Evolutionary conservation across 1,284 basidiomycete genomes (phyloP), one percentile per base, ranked within the genome.

Genomic region (Ustilago sp.): DNA sequence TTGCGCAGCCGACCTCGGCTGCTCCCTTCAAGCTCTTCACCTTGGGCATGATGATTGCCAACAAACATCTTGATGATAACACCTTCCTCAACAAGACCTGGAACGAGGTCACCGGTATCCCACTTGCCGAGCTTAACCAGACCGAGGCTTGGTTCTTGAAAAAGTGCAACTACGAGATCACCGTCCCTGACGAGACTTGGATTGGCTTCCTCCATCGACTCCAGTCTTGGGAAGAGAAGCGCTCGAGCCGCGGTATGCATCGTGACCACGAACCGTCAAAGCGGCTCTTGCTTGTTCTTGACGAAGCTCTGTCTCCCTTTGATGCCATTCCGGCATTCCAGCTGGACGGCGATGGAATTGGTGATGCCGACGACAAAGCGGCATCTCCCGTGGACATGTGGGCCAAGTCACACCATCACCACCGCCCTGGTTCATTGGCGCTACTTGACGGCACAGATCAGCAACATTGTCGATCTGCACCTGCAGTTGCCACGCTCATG

Each of bases 21-120:
- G 81, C 77, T 36, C 77, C 83, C 0, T 85, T 85, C 77, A 85
- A 85, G 75, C 69, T 85, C 15, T 79, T 85, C 47, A 82, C 82
- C 2, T 55, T 74, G 17, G 82, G 84, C 56, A 74, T 81, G 68
- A 85, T 85, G 84, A 81, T 85, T n/a, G 81, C 83, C 58, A 85
- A 85, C 75, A 85, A 85, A 74, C 82, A 84, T 54, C 55, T 85
- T n/a, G 84, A 85, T 54, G 84, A 85, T 70, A 84, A 85, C 70
- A 85, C 84, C 2, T 85, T 85, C 68, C 72, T 83, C 59, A 85
- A 85, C 76, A 84, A 83, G 74, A 85, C 84, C 5, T 85, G 84
- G 84, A 78, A 81, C 62, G 84, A 85, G 55, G 83, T 85, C n/a
- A 85, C 83, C 0, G 83, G 84, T 8, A 85, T 85, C 19, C 83